These are phyloP conservation scores for Pneumocystis murina DNA, from an alignment of 1,139 yeast species.

Conservation along the genomic window DNA sequence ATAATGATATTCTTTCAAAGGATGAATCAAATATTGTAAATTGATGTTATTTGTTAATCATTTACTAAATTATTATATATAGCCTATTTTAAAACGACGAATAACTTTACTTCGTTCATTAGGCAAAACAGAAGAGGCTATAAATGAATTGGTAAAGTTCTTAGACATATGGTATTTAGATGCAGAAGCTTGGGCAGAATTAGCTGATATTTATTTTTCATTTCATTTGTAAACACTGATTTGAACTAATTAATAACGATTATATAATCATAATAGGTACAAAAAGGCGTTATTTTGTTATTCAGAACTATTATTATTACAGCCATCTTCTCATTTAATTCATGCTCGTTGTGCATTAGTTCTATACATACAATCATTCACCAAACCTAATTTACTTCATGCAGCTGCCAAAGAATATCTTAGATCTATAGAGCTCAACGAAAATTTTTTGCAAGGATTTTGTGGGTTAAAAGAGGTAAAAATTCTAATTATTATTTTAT, in stretches of 20 bases:
- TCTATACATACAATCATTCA: constrained; percentile 10
- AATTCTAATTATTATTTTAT: background rate
- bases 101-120: constrained; percentile 8
- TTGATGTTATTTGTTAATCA: background rate
- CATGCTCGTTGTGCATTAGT: constrained; percentile 49
- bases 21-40: constrained; percentile 11
- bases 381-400: constrained; percentile 4
- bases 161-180: constrained; percentile 54
- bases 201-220: constrained; percentile 41
- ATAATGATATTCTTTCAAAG: constrained; percentile 4
- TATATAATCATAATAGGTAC: background rate
- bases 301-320: constrained; percentile 50
- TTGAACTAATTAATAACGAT: constrained; percentile 31
- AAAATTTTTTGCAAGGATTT: constrained; percentile 58
- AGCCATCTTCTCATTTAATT: constrained; percentile 58
- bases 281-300: constrained; percentile 23
- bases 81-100: constrained; percentile 8
- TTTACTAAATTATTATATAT: background rate
- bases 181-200: constrained; percentile 59
- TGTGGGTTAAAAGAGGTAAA: constrained; percentile 29
- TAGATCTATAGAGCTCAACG: constrained; percentile 64
- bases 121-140: constrained; percentile 16
- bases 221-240: background rate
- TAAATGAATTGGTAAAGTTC: constrained; percentile 35
- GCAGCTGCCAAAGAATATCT: constrained; percentile 41